Percentiles rank a stretch among this genome's conserved stretches.
phyloP scores from a whole-genome alignment of 495 filamentous ascomycete genomes.

The Talaromyces stipitatus region DNA sequence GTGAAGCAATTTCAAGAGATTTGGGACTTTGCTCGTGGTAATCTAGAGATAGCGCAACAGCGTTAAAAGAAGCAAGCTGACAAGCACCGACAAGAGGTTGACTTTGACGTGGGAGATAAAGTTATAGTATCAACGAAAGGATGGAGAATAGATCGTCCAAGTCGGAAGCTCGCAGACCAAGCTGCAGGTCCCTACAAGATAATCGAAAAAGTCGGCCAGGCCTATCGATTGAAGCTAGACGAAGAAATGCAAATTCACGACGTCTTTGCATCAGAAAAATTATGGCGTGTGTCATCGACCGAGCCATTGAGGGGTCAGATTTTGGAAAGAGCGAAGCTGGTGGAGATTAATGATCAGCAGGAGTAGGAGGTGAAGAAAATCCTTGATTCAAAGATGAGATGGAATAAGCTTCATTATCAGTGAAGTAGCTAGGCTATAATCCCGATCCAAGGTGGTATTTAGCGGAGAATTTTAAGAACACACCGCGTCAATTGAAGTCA shows the following conservation, averaged over 20 bases:
- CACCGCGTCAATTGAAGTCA: neutral
- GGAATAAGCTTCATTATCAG: constrained; percentile 8
- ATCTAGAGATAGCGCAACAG: neutral
- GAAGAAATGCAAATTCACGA: constrained; percentile 14
- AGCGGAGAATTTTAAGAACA: constrained; percentile 6
- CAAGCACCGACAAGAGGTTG: neutral
- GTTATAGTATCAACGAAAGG: neutral
- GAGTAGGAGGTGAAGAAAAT: constrained; percentile 9
- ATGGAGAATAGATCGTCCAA: neutral
- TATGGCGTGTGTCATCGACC: neutral
- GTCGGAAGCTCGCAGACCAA: neutral
- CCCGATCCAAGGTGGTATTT: constrained; percentile 4
- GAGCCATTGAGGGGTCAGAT: neutral
- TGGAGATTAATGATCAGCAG: neutral
- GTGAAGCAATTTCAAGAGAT: neutral
- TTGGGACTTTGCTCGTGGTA: neutral
- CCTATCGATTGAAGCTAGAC: too few species aligned
- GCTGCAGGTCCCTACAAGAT: neutral
- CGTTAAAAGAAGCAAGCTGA: neutral
- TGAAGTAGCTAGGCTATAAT: constrained; percentile 1
- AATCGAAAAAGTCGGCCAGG: neutral
- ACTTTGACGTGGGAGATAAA: constrained; percentile 2
- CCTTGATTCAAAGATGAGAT: neutral
- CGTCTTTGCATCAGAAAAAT: constrained; percentile 9
- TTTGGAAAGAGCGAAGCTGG: neutral